phyloP scores from a whole-genome alignment of 257 asterid species.

The Scutellaria minor region DNA sequence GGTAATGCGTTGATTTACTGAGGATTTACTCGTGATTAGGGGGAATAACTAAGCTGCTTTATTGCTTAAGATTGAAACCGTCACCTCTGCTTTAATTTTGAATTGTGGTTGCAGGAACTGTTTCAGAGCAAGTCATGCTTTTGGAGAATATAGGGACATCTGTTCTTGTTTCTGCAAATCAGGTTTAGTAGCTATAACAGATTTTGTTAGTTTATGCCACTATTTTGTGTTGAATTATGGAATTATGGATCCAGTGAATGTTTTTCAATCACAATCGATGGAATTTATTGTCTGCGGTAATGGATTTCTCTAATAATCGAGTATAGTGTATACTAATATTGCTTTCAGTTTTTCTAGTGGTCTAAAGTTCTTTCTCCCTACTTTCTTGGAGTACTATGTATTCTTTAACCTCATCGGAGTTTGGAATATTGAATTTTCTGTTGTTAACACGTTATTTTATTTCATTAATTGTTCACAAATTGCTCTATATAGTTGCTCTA shows the following conservation, averaged over 20 bases:
- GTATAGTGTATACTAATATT: neutral
- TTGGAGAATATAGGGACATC: slow-evolving; percentile 97
- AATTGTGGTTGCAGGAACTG: slow-evolving; percentile 61
- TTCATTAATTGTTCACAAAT: neutral
- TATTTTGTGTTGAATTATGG: neutral
- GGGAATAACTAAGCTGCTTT: neutral
- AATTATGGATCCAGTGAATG: neutral
- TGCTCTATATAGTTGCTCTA: neutral
- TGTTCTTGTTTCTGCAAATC: slow-evolving; percentile 79
- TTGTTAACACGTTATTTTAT: neutral
- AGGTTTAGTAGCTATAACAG: slow-evolving; percentile 45
- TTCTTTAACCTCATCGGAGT: neutral
- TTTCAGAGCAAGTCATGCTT: slow-evolving; percentile 93
- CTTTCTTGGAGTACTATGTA: neutral
- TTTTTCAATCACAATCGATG: neutral
- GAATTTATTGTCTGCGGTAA: neutral
- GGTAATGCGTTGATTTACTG: slow-evolving; percentile 48
- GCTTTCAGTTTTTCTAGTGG: neutral
- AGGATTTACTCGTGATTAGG: slow-evolving; percentile 11
- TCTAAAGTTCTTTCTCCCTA: neutral
- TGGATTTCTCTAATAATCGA: neutral
- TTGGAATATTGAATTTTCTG: slow-evolving; percentile 1
- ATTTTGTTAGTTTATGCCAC: neutral
- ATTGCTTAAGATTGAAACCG: neutral
- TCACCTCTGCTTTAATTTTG: neutral